These are phyloP conservation scores for Cladorrhinum samala DNA, from an alignment of 495 filamentous ascomycete species.

Conservation along the genomic window DNA sequence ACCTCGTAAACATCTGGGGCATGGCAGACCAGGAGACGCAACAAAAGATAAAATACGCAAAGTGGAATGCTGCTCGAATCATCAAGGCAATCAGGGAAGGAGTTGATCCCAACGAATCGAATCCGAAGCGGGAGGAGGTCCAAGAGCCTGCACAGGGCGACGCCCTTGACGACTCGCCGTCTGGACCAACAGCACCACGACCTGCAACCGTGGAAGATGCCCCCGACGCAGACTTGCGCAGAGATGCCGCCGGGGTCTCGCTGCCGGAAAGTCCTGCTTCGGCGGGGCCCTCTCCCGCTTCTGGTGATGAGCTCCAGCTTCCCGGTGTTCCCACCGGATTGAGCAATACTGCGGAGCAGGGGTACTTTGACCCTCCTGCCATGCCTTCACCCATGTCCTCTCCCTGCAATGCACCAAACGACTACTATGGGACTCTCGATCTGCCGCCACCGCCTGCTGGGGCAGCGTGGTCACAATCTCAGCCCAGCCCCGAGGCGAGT, in stretches of 20 bases:
- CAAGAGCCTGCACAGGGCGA: conserved; percentile 41
- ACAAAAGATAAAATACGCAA: conserved; percentile 89
- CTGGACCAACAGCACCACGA: conserved; percentile 40
- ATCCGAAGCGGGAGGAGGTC: conserved; percentile 56
- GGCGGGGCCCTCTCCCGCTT: conserved; percentile 37
- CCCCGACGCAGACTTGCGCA: conserved; percentile 38
- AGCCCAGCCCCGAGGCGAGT: conserved; percentile 17
- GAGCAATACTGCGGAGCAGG: conserved; percentile 20
- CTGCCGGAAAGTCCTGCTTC: conserved; percentile 35
- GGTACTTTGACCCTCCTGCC: conserved; percentile 20
- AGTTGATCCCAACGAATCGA: conserved; percentile 86
- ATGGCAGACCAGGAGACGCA: conserved; percentile 66
- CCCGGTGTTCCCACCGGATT: conserved; percentile 29
- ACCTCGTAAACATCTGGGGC: conserved; percentile 80
- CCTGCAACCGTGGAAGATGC: conserved; percentile 53
- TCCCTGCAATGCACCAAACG: conserved; percentile 12
- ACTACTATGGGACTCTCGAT: conserved; percentile 15
- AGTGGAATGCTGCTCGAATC: conserved; percentile 91
- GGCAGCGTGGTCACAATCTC: conserved; percentile 8
- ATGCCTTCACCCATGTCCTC: conserved; percentile 22
- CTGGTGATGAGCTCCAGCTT: conserved; percentile 24
- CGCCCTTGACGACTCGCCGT: conserved; percentile 56
- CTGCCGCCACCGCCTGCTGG: conserved; percentile 15
- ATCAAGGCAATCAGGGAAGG: conserved; percentile 84
- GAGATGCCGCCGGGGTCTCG: conserved; percentile 29